These are phyloP conservation scores for Paecilomyces variotii DNA, from an alignment of 2,329 filamentous ascomycete genomes.

Conservation along the genomic window DNA sequence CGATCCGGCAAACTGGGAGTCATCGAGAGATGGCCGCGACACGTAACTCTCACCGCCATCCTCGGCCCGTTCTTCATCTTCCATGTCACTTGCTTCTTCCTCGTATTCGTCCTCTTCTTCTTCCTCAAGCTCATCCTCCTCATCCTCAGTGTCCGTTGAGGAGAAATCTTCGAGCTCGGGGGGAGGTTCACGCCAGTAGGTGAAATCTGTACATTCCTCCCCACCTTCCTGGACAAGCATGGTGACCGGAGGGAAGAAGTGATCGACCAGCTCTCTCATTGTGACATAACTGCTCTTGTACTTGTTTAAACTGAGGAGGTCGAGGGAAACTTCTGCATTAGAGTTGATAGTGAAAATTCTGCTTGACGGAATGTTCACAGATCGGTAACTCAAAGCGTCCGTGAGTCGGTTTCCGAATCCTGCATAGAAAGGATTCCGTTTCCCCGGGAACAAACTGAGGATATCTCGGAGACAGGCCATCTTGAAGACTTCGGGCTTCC, in stretches of 20 bases:
- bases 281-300: conserved; percentile 95
- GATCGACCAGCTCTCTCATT: conserved; percentile 94
- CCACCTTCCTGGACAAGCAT: conserved; percentile 81
- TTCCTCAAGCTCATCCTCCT: conserved; percentile 44
- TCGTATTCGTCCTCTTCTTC: conserved; percentile 41
- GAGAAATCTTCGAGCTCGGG: conserved; percentile 84
- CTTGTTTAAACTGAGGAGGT: conserved; percentile 82
- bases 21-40: conserved; percentile 36
- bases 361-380: conserved; percentile 87
- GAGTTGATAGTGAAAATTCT: conserved; percentile 99
- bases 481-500: conserved; percentile 98
- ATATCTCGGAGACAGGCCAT: conserved; percentile 98
- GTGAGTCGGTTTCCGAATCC: conserved; percentile 95
- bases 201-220: conserved; percentile 95
- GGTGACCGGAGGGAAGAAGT: conserved; percentile 91
- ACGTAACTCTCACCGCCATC: conserved; percentile 32
- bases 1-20: conserved; percentile 30
- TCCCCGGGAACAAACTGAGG: conserved; percentile 70
- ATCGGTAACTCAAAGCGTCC: conserved; percentile 90
- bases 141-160: conserved; percentile 61
- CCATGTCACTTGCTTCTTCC: conserved; percentile 43
- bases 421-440: conserved; percentile 82
- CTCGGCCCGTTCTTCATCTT: conserved; percentile 45
- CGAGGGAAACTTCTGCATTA: conserved; percentile 88
- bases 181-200: conserved; percentile 83